Base-by-base conservation (phyloP, 495 filamentous ascomycete species). In the Peziza echinospora region DNA sequence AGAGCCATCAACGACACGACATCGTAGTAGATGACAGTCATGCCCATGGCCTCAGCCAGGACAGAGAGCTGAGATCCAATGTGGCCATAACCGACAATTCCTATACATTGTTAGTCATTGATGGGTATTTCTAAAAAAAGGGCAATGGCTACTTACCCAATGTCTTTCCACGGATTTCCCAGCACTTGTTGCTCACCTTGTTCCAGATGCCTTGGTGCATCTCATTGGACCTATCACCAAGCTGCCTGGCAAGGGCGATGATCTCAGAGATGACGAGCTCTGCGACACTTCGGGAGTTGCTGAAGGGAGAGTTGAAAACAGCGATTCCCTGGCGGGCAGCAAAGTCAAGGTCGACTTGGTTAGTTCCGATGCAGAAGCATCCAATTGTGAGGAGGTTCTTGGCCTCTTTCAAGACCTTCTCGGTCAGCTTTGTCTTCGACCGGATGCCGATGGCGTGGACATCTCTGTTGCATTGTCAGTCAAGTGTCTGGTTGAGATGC, bases 321-420 rank as follows among this genome's bases (percentile, higher is more conserved):
- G 84, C 83, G 64, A 94, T 87, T 44, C 91, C 91, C 59, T 89
- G 78, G 44, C 77, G 70, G 8, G 91, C 85, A 13, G 91, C 89
- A 67, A 81, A 91, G 48, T 85, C 71, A 30, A 94, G 73, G 59
- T 99, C 84, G 44, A 99, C 91, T 60, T 96, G 91, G 68, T 96
- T 94, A 45, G 91, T 99, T 43, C 91, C 91, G 50, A 96, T 99
- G 62, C 91, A 99, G 71, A 99, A 99, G 65, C 91, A 96, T 39
- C 91, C 91, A 49, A 96, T 77, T 41, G 93, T 89, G 48, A 94
- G 79, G 24, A 99, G 74, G 58, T 93, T 87, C 65, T 84, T 85
- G 30, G 89, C 89, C 60, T 92, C 78, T 46, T 72, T 71, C 46
- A 99, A 65, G 26, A 99, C 82, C 51, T 77, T 78, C 44, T 78